Evolutionary conservation across 2,329 filamentous ascomycete genomes (phyloP), one percentile per base, ranked within the genome.

Genomic region (Scytalidium sp.): DNA sequence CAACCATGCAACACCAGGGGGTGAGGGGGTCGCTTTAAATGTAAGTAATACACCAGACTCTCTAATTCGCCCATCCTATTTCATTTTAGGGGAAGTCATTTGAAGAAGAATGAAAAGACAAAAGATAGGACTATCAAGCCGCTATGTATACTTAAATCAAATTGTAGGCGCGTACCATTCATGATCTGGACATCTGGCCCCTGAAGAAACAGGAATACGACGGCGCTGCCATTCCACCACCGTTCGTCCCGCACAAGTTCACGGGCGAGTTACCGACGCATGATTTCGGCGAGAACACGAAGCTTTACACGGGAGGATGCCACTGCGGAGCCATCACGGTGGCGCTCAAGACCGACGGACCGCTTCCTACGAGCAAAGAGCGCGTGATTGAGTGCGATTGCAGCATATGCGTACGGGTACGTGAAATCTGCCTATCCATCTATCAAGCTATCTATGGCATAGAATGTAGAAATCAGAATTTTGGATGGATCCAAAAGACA

Each of bases 291-390:
- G 49, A 60, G 25, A 48, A 54, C 11, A 47, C 41, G 3, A 62
- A 54, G 43, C 45, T 54, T 1, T 63, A 60, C 45, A 52, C 47
- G 1, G 60, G 60, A 3, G 50, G 51, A 4, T 63, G 58, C 25
- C 60, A 63, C 42, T 63, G 59, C n/a, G 59, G 56, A 15, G 32
- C 32, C 32, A n/a, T 36, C 32, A 36, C 32, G 13, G 32, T 36
- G 15, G 32, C 32, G 5, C 15, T 36, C 32, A 36, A 36, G 32
- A 36, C 32, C 7, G 32, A 36, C 17, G 32, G 32, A 4, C 32
- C 32, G 32, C 7, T 36, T 36, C 32, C 32, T 36, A 36, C 32
- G 7, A 36, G 32, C 15, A 36, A 36, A n/a, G 32, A 36, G 15
- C 32, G 32, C 13, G 32, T 36, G 15, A 36, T 36, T 8, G 32